These are phyloP conservation scores for Dacryopinax primogenitus DNA, from an alignment of 768 basidiomycete species.

Conservation along the genomic window DNA sequence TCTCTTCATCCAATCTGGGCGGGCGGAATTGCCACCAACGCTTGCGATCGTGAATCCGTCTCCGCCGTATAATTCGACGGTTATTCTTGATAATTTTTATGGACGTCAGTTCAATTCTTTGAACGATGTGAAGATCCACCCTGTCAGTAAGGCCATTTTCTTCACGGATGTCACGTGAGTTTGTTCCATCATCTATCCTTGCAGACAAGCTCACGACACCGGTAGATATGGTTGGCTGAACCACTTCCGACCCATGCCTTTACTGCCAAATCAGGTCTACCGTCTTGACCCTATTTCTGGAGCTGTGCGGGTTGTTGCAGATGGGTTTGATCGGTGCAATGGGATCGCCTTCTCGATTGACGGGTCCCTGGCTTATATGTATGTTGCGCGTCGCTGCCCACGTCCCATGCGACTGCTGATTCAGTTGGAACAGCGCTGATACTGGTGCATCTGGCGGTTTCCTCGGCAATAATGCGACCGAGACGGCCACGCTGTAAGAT, in stretches of 20 bases:
- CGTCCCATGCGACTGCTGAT: not conserved
- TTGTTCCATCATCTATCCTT: not conserved
- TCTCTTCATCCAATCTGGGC: conserved; percentile 52
- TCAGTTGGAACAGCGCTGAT: conserved; percentile 33
- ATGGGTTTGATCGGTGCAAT: conserved; percentile 60
- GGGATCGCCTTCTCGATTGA: conserved; percentile 61
- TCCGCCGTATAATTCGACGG: conserved; percentile 51
- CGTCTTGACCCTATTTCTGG: conserved; percentile 55
- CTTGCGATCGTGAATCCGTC: conserved; percentile 52
- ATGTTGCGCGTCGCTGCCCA: conserved; percentile 13
- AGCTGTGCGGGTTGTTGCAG: conserved; percentile 56
- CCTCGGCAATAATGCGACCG: conserved; percentile 41
- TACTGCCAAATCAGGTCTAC: conserved; percentile 65
- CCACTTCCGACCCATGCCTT: conserved; percentile 51
- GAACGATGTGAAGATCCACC: conserved; percentile 66
- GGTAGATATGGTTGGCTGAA: conserved; percentile 51
- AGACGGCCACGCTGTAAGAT: conserved; percentile 54
- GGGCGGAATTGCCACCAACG: conserved; percentile 48
- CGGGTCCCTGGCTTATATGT: conserved; percentile 55
- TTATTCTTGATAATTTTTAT: conserved; percentile 64
- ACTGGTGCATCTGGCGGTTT: conserved; percentile 38
- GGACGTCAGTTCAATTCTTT: conserved; percentile 73
- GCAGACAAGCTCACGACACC: conserved; percentile 6
- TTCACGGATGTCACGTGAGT: conserved; percentile 61
- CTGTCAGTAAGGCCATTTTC: conserved; percentile 49